Base-by-base conservation (phyloP, 495 filamentous ascomycete species). In the Jackrogersella minutella region DNA sequence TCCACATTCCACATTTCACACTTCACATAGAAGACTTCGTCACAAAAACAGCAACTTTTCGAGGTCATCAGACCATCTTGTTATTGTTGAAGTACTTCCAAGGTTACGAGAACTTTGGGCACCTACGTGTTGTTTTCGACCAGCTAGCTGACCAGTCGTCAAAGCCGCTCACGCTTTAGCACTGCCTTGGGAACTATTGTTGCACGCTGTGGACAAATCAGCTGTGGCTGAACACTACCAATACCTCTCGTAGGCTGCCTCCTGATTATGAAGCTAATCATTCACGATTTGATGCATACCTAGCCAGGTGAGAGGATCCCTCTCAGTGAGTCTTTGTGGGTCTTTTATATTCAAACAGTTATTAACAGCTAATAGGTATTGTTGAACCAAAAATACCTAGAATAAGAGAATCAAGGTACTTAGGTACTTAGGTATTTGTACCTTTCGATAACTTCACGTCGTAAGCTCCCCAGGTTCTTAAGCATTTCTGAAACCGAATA, bases 171-270 rank as follows among this genome's bases (percentile, higher is more conserved):
- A n/a, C n/a, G n/a, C 3, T 30, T 7, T 30, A 7, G 33, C 33
- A 36, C 33, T 36, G 33, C 33, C 33, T 36, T 11, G 9, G 9
- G 2, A 2, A 36, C 11, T n/a, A 46, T 2, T 24, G 26, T 26
- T 3, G 6, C 9, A 24, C 26, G 41, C 1, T 22, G 1, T 17
- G 7, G 24, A 54, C 33, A 24, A 62, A 62, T 62, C 24, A 44
- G 36, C 11, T 24, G 47, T 36, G 59, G 28, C 39, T 37, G 37
- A 11, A 34, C 53, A 9, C 21, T n/a, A 52, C 22, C 5, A 51
- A 10, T 16, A 11, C 36, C 17, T 61, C 17, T 30, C 26, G 46
- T 61, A 28, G 55, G 55, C 41, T 54, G 21, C 63, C 63, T 59
- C 57, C 34, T 44, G 24, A 37, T 22, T 21, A 33, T 6, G 9